Percentiles rank a stretch among this genome's conserved stretches.
Conservation (phyloP, 2,329 filamentous ascomycete species). For the Ceratocystis harringtonii region DNA sequence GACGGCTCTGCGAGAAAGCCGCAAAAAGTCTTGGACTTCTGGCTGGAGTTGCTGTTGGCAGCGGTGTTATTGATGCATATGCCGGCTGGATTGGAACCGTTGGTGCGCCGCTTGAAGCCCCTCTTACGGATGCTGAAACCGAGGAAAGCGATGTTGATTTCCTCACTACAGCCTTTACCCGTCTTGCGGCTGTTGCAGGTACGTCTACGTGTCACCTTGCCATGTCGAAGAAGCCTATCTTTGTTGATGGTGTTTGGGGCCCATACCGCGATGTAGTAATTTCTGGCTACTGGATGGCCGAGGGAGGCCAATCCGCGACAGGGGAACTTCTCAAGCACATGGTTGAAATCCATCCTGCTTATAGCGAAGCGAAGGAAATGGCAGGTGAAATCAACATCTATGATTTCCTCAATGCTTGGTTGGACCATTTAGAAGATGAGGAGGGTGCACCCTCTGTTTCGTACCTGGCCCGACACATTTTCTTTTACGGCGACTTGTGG, state of each 20-base stretch:
- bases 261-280: conserved; percentile 90
- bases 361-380: conserved; percentile 61
- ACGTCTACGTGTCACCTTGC: conserved; percentile 96
- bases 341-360: conserved; percentile 86
- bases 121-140: conserved; percentile 22
- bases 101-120: conserved; percentile 80
- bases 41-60: conserved; percentile 79
- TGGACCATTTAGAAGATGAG: conserved; percentile 59
- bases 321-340: conserved; percentile 90
- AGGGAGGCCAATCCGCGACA: conserved; percentile 91
- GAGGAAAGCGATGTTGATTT: conserved; percentile 41
- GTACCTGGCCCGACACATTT: conserved; percentile 82
- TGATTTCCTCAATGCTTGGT: conserved; percentile 81
- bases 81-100: conserved; percentile 98
- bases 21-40: conserved; percentile 71
- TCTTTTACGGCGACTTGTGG: conserved; percentile 97
- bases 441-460: conserved; percentile 59
- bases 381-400: conserved; percentile 81
- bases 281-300: conserved; percentile 88
- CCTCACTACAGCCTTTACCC: conserved; percentile 80
- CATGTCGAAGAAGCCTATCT: conserved; percentile 85
- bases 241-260: conserved; percentile 92
- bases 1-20: conserved; percentile 68
- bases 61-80: conserved; percentile 95
- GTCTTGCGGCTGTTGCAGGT: conserved; percentile 83